Conservation (phyloP, 2,329 filamentous ascomycete genomes). For the Colletotrichum paranaense region DNA sequence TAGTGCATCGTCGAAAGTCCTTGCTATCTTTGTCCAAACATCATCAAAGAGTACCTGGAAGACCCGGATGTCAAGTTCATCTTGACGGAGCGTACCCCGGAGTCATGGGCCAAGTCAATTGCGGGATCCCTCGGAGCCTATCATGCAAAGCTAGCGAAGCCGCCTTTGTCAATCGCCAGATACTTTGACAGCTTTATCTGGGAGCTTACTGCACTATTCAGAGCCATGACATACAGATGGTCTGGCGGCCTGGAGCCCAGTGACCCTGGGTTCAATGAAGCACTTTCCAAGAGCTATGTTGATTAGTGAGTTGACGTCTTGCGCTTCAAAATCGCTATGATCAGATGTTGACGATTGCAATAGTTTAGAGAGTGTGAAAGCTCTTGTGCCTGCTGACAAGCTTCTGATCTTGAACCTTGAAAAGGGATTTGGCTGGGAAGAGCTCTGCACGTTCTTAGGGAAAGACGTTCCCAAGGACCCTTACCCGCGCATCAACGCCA, state of each 20-base stretch:
- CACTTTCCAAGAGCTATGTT: slow-evolving; percentile 19
- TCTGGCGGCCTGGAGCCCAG: slow-evolving; percentile 25
- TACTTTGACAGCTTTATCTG: slow-evolving; percentile 29
- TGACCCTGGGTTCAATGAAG: slow-evolving; percentile 7
- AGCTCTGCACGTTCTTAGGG: slow-evolving; percentile 47
- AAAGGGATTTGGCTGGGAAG: slow-evolving; percentile 49
- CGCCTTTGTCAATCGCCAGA: slow-evolving; percentile 27
- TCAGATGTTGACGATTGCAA: slow-evolving; percentile 24
- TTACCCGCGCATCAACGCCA: slow-evolving; percentile 41
- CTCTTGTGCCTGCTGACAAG: slow-evolving; percentile 41
- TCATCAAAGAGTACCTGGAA: slow-evolving; percentile 39
- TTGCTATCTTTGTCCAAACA: slow-evolving; percentile 45
- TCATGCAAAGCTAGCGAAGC: slow-evolving; percentile 25
- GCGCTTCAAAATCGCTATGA: background rate
- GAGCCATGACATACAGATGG: slow-evolving; percentile 26
- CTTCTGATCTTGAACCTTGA: slow-evolving; percentile 46
- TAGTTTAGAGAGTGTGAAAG: slow-evolving; percentile 38
- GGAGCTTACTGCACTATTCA: slow-evolving; percentile 29
- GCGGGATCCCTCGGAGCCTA: slow-evolving; percentile 40
- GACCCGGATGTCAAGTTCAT: slow-evolving; percentile 50
- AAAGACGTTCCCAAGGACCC: slow-evolving; percentile 42
- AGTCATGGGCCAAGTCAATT: slow-evolving; percentile 48
- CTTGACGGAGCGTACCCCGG: slow-evolving; percentile 46
- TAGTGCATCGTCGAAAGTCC: slow-evolving; percentile 29
- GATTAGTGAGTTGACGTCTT: slow-evolving; percentile 12